Base-by-base conservation (phyloP, 768 basidiomycete species). In the Exsudoporus frostii region DNA sequence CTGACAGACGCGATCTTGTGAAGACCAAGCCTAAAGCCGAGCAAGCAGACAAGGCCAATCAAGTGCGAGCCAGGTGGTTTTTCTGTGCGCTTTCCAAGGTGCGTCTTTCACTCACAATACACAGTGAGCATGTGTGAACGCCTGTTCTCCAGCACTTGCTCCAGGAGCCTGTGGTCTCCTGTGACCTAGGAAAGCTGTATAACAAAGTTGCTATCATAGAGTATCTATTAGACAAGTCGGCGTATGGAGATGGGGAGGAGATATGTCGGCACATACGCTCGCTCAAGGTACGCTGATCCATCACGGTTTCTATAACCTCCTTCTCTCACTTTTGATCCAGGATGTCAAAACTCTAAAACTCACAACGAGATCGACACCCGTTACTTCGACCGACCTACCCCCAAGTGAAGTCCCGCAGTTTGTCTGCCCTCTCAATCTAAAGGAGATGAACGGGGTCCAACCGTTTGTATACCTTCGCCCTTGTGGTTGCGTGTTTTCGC, bases 1-100 rank as follows among this genome's bases (percentile, higher is more conserved):
- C 90, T 5, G 90, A 92, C 71, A 79, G 90, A 50, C 74, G 90
- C 49, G 90, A 92, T 64, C 74, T 92, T 20, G 90, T 92, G 11
- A 78, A 76, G 56, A 87, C 66, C 54, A 91, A 81, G 67, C 77
- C 81, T 15, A 92, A 92, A 78, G 85, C 87, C 19, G 91, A 93
- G 69, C 84, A 90, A 63, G 90, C 90, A 0, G 95, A 98, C 78
- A 91, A 85, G 71, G 87, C 91, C 1, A 93, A 93, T 62, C 88
- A 96, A 64, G 84, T 85, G 13, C 81, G 88, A 32, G 94, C 93
- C 2, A 77, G 82, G 43, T 98, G 92, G 93, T 83, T 90, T 55
- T 93, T 90, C 68, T 99, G 97, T 66, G 93, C 95, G 9, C 76
- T 99, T 4, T 97, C 95, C 38, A 98, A 98, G 83, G 94, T 91